Evolutionary conservation across 2,329 filamentous ascomycete species (phyloP), one percentile per base, ranked within the genome.

Genomic region (Metarhizium brunneum): DNA sequence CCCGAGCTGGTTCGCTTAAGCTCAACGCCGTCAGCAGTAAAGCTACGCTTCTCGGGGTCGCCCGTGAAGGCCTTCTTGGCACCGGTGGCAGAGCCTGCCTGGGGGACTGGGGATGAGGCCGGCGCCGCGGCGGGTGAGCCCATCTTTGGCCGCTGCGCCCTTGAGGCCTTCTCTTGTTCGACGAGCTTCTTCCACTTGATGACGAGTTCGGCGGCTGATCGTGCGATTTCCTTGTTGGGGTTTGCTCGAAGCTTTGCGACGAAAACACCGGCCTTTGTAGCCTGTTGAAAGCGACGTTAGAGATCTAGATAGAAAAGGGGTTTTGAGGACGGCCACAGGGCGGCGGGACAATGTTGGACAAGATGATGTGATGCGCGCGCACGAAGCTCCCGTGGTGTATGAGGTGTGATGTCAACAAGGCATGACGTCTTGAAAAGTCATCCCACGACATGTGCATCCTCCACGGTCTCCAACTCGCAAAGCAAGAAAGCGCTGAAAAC

Each of bases 191-290:
- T 88, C 90, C 90, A 96, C 71, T 92, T 95, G 59, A 80, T 81
- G 53, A 99, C 91, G 56, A 97, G 87, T 65, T 92, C 88, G 57
- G 82, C 79, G 3, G 94, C 91, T 47, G 89, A 77, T 53, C 83
- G 82, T 50, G 86, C 85, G 63, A 97, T 87, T 47, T 92, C 84
- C 70, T 89, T 91, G 76, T 95, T 87, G 56, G 84, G 71, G 70
- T 95, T 91, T 58, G 87, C 73, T 54, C 84, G 79, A 52, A 86
- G 82, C 69, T 91, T 92, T 70, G 92, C 92, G 60, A 97, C 88
- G 52, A 87, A 84, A 61, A 96, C 86, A 64, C 94, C 94, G 53
- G 95, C 92, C 64, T 87, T 88, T n/a, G 92, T 97, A 47, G 87
- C 79, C 84, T 87, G 58, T 54, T 50, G 43, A 40, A 16, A 53